phyloP scores from a whole-genome alignment of 2,329 filamentous ascomycete genomes.

The Thermochaetoides dissita region DNA sequence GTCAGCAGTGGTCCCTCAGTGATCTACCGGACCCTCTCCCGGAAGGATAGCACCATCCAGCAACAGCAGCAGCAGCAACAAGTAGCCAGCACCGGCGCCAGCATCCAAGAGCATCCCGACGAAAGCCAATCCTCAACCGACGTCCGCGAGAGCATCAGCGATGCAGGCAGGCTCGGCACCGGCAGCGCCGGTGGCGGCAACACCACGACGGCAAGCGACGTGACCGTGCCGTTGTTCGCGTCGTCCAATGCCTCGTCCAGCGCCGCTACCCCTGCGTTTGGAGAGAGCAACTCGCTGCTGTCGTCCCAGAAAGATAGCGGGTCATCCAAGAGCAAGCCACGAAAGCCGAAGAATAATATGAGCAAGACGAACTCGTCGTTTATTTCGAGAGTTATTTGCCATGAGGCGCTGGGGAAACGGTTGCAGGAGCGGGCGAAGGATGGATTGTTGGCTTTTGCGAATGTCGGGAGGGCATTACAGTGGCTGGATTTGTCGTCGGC shows the following conservation, averaged over 20 bases:
- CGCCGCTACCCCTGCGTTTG: constrained; percentile 54
- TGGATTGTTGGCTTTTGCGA: constrained; percentile 81
- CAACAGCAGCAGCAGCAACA: too few relatives aligned
- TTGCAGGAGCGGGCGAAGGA: constrained; percentile 64
- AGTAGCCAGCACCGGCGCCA: constrained; percentile 16
- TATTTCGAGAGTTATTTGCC: constrained; percentile 87
- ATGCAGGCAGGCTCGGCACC: constrained; percentile 37
- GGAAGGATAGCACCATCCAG: constrained; percentile 21
- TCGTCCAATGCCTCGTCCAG: constrained; percentile 14
- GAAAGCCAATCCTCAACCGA: constrained; percentile 49
- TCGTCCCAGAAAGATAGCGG: constrained; percentile 47
- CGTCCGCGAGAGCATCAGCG: constrained; percentile 36
- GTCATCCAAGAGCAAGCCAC: constrained; percentile 48
- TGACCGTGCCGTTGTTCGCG: too few relatives aligned
- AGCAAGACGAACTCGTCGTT: constrained; percentile 98
- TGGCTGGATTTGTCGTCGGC: constrained; percentile 82
- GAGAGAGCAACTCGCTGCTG: constrained; percentile 70
- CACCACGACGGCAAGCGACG: too few relatives aligned
- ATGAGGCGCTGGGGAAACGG: constrained; percentile 67
- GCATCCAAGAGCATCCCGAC: constrained; percentile 47
- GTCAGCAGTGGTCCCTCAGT: constrained; percentile 32
- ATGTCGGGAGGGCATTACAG: constrained; percentile 88
- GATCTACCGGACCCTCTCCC: constrained; percentile 40
- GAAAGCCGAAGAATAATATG: constrained; percentile 96
- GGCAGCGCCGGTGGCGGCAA: constrained; percentile 30